Evolutionary conservation across 176 grass and related monocot species (phyloP).

Genomic region (Cymbopogon citratus): DNA sequence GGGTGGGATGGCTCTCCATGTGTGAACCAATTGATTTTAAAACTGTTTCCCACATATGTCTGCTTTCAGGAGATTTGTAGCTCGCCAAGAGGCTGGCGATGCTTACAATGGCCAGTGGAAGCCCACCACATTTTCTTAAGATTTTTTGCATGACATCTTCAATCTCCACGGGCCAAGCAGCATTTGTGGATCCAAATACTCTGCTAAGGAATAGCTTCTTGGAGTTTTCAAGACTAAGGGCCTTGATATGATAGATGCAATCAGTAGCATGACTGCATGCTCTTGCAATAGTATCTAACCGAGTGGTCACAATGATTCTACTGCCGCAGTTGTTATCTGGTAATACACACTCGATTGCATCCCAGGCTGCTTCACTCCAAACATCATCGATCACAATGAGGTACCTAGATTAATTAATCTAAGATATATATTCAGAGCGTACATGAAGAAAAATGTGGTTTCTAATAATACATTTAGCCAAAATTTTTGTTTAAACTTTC

Average conservation of each 20-base stretch:
- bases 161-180: not conserved
- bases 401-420: not conserved
- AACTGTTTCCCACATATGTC: not conserved
- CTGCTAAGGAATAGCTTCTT: not conserved
- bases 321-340: not conserved
- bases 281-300: not conserved
- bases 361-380: not conserved
- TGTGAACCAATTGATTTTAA: not conserved
- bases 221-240: not conserved
- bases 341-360: not conserved
- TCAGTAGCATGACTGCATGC: not conserved
- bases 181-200: not conserved
- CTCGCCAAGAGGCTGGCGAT: not conserved
- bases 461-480: too few species aligned
- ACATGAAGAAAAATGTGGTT: too few species aligned
- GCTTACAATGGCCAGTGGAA: slow-evolving; percentile 18
- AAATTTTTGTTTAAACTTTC: too few species aligned
- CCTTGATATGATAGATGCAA: too few species aligned
- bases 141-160: rapidly evolving
- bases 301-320: slow-evolving; percentile 6
- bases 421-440: too few species aligned
- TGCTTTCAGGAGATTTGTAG: not conserved
- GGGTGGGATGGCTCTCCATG: not conserved
- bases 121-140: slow-evolving; percentile 1
- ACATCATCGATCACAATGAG: slow-evolving; percentile 11